Evolutionary conservation across 164 flowering plant species (phyloP).

Genomic region (Houttuynia cordata): DNA sequence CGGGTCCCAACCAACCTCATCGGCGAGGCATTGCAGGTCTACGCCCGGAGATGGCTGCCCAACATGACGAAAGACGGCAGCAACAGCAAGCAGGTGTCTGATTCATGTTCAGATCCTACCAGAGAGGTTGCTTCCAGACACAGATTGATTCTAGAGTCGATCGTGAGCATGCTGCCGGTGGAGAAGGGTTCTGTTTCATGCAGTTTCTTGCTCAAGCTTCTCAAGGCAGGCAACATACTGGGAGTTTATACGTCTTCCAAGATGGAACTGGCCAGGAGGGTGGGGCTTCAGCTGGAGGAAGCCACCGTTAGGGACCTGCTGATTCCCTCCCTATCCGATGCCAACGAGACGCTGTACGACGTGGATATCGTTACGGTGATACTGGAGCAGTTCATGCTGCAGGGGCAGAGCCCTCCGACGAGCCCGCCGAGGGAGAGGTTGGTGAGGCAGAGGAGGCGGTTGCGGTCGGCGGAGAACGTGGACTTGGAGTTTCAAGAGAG

Average conservation of each 20-base stretch:
- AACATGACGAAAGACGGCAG: slow-evolving; percentile 34
- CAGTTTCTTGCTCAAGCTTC: slow-evolving; percentile 64
- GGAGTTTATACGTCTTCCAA: slow-evolving; percentile 65
- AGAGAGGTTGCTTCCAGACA: slow-evolving; percentile 37
- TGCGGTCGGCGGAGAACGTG: slow-evolving; percentile 75
- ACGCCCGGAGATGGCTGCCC: slow-evolving; percentile 77
- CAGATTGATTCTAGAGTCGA: slow-evolving; percentile 67
- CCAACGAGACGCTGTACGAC: slow-evolving; percentile 44
- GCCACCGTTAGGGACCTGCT: slow-evolving; percentile 67
- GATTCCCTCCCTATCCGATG: slow-evolving; percentile 46
- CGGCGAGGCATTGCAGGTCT: slow-evolving; percentile 69
- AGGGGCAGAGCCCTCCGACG: slow-evolving; percentile 82
- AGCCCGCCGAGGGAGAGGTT: slow-evolving; percentile 50
- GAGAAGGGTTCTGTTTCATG: slow-evolving; percentile 75
- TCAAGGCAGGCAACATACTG: slow-evolving; percentile 67
- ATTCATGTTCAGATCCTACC: slow-evolving; percentile 27
- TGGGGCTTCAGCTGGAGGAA: slow-evolving; percentile 77
- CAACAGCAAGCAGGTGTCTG: slow-evolving; percentile 17
- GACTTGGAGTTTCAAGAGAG: slow-evolving; percentile 66
- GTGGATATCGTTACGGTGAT: slow-evolving; percentile 62
- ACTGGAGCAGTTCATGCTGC: slow-evolving; percentile 73
- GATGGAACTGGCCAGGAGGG: slow-evolving; percentile 68
- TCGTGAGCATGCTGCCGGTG: slow-evolving; percentile 65
- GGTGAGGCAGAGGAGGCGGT: slow-evolving; percentile 48
- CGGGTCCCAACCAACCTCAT: slow-evolving; percentile 47